Base-by-base conservation (phyloP, 2,329 filamentous ascomycete species). In the Xylaria sp. region DNA sequence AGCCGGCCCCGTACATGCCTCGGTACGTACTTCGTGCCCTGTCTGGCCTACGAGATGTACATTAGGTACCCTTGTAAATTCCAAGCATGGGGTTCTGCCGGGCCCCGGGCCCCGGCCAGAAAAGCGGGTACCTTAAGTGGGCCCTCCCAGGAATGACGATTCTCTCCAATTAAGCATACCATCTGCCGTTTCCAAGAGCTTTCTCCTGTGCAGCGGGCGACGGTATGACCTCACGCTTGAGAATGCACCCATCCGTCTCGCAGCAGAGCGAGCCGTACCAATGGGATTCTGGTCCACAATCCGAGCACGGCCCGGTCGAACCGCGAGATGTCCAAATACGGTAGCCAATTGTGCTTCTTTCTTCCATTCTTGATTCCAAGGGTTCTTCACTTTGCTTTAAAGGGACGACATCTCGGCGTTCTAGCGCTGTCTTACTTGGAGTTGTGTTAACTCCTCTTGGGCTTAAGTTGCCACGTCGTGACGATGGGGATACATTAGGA, bases 231-330 rank as follows among this genome's bases (percentile, higher is more conserved):
- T 42, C 37, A 10, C 11, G 9, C 11, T 42, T 42, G 42, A n/a
- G 5, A 13, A 46, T 46, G 42, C 13, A n/a, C 42, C 23, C 42
- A n/a, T 46, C 13, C 42, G 13, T 46, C 30, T 52, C 23, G 42
- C 52, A 23, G 42, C 39, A 10, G 30, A 58, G 23, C 11, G 55
- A 46, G 55, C 59, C 49, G 55, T 53, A n/a, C 59, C 59, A 56
- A 57, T 57, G 46, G 51, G 52, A 51, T 54, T 34, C 52, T 9
- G n/a, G 46, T 11, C 35, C 37, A 48, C 3, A 18, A 39, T 52
- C 58, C 52, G n/a, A 50, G 34, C 35, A 59, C 52, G 13, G 23
- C 47, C 52, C 8, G 35, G n/a, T 9, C 11, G 30, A 44, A 34
- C 44, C 58, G 53, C 37, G 37, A 23, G 18, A n/a, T 9, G 47